Conservation (phyloP, 805 yeast species). For the Teunomyces funiuensis region DNA sequence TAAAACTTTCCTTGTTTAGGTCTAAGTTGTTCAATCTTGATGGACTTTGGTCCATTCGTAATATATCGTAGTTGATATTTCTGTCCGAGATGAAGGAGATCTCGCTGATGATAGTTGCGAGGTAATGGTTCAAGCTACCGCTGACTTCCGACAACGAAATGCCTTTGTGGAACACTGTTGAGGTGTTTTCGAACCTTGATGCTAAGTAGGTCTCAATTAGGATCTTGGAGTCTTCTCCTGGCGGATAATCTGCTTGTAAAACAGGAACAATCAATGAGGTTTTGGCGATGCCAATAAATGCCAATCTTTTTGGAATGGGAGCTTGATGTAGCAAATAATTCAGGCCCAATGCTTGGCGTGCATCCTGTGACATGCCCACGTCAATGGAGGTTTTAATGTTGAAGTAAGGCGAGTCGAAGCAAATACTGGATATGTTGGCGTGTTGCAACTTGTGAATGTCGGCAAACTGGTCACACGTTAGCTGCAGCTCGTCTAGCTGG, state of each 20-base stretch:
- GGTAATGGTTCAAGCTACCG: background rate
- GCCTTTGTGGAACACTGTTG: background rate
- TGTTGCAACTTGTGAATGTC: background rate
- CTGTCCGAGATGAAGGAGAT: background rate
- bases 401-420: slow-evolving; percentile 17
- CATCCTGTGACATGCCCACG: slow-evolving; percentile 23
- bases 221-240: background rate
- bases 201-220: background rate
- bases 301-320: slow-evolving; percentile 29
- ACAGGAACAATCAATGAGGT: slow-evolving; percentile 26
- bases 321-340: slow-evolving; percentile 29
- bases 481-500: background rate
- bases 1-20: background rate
- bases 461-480: background rate
- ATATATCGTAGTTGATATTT: slow-evolving; percentile 1
- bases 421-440: background rate
- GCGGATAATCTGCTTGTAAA: background rate
- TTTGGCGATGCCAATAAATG: slow-evolving; percentile 26
- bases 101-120: background rate
- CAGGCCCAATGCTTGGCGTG: slow-evolving; percentile 33
- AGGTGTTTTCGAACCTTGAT: background rate
- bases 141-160: background rate
- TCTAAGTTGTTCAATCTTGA: background rate
- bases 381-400: slow-evolving; percentile 22
- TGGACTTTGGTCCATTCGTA: background rate